phyloP scores from a whole-genome alignment of 768 basidiomycete genomes.

The Trametes cingulata region DNA sequence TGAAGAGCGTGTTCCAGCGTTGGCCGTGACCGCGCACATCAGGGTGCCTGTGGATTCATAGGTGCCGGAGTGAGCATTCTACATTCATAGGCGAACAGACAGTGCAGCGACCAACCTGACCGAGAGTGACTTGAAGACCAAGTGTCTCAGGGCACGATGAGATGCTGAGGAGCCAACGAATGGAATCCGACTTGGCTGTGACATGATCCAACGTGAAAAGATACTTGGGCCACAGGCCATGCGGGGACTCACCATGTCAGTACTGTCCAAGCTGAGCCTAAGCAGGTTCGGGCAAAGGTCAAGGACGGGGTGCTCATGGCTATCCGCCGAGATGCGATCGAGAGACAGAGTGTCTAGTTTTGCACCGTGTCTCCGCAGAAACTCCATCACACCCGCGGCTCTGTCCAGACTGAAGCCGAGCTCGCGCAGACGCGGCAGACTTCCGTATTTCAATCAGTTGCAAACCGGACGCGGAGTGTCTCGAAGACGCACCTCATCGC shows the following conservation, averaged over 20 bases:
- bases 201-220: too few species aligned
- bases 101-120: neutral
- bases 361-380: slow-evolving; percentile 1
- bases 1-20: neutral
- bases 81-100: neutral
- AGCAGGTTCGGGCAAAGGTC: slow-evolving; percentile 6
- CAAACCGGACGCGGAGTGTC: neutral
- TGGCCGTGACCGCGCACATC: neutral
- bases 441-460: neutral
- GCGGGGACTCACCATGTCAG: neutral
- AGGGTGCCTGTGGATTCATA: neutral
- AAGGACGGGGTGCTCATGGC: neutral
- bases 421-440: slow-evolving; percentile 3
- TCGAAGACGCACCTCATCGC: neutral
- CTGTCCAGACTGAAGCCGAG: neutral
- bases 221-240: neutral
- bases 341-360: neutral
- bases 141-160: neutral
- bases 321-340: neutral
- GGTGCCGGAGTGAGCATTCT: neutral
- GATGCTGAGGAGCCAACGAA: neutral
- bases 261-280: neutral
- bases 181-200: neutral
- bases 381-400: neutral
- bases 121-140: neutral